Conservation (phyloP, 169 alveolate genomes). For the Sarcocystis neurona region DNA sequence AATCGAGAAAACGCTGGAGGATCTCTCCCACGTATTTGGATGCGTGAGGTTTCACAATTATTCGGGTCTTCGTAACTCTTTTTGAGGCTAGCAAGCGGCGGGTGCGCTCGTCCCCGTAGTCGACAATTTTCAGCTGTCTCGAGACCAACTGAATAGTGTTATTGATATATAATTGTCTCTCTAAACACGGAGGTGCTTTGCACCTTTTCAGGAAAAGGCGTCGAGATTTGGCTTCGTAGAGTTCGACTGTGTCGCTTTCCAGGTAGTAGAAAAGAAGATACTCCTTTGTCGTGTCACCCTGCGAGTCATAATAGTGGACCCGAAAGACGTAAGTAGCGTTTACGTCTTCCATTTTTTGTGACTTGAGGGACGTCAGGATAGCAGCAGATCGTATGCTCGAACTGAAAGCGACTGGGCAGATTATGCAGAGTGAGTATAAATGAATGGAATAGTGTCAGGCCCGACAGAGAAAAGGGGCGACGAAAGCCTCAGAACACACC, state of each 20-base stretch:
- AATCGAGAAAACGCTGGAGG: neutral
- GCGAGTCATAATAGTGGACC: constrained; percentile 16
- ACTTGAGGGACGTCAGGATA: too few relatives aligned
- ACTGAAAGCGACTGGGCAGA: too few relatives aligned
- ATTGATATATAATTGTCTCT: neutral
- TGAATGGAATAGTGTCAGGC: too few relatives aligned
- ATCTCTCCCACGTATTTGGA: neutral
- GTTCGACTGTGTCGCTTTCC: neutral
- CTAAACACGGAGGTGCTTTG: neutral
- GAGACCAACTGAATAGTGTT: neutral
- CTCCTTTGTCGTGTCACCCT: neutral
- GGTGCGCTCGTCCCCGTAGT: constrained; percentile 20
- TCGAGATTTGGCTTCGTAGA: constrained; percentile 14
- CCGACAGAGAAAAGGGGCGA: too few relatives aligned
- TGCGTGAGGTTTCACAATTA: constrained; percentile 14
- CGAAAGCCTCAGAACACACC: too few relatives aligned
- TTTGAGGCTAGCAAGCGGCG: neutral
- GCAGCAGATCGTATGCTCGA: too few relatives aligned
- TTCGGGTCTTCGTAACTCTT: neutral
- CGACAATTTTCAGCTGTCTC: constrained; percentile 16
- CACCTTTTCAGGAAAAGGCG: constrained; percentile 5
- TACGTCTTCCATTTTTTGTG: neutral
- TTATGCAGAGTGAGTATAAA: too few relatives aligned
- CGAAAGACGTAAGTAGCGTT: neutral
- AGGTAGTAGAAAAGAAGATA: neutral